These are phyloP conservation scores for Botrytis deweyae DNA, from an alignment of 2,329 filamentous ascomycete genomes.

Conservation along the genomic window DNA sequence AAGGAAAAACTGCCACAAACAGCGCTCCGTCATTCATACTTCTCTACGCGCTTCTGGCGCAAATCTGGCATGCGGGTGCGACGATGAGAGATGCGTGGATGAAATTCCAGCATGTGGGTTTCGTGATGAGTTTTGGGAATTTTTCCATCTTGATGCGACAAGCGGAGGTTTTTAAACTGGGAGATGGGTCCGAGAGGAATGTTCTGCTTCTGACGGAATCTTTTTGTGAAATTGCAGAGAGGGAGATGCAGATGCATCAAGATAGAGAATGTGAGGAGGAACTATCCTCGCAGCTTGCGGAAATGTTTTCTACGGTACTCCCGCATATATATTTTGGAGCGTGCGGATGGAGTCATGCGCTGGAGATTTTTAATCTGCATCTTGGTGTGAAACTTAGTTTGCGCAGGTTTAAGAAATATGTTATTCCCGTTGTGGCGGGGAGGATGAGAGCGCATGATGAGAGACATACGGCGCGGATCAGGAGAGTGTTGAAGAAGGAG, in stretches of 20 bases:
- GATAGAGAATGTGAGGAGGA: too few relatives aligned
- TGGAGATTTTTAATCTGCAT: background rate
- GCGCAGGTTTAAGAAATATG: background rate
- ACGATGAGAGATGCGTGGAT: background rate
- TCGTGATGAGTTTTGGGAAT: background rate
- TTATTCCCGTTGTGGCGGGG: background rate
- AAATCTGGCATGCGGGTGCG: background rate
- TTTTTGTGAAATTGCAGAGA: background rate
- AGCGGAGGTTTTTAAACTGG: background rate
- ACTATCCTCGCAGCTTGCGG: background rate
- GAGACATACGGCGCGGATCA: background rate
- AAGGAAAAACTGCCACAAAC: background rate
- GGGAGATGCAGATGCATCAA: background rate
- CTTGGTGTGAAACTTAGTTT: accelerated
- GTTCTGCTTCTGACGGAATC: too few relatives aligned
- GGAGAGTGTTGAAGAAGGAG: background rate
- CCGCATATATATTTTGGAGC: background rate
- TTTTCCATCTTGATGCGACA: background rate
- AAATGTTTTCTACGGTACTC: background rate
- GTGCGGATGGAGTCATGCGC: background rate
- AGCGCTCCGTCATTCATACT: background rate
- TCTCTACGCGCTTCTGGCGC: background rate
- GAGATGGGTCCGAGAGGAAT: too few relatives aligned
- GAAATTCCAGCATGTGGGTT: background rate
- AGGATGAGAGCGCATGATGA: background rate